Evolutionary conservation across 495 filamentous ascomycete genomes (phyloP), one percentile per base, ranked within the genome.

Genomic region (Aspergillus cristatus): DNA sequence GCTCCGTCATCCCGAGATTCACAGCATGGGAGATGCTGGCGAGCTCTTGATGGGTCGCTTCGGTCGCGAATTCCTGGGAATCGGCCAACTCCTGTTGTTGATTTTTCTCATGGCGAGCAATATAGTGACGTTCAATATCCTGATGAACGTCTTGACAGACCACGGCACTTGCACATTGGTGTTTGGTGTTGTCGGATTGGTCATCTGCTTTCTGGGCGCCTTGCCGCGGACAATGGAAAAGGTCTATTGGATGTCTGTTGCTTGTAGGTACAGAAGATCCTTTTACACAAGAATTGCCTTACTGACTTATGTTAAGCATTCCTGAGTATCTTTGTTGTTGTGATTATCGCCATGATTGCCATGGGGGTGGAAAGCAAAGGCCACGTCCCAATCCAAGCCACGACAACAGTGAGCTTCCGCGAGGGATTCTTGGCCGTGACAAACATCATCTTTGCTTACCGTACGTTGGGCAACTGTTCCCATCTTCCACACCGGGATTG

Each of bases 21-120:
- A 76, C 49, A 75, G 77, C 54, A 81, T 87, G 51, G 78, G 77
- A 20, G 82, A 90, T 48, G 82, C 74, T 11, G 79, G 80, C 7
- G 58, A 74, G 20, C 57, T 90, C 37, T 65, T 86, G 42, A 70
- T 78, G 60, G 82, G 81, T 12, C 63, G 47, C 11, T 51, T 76
- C 18, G 82, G 82, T 0, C 75, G 78, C 32, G 77, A 81, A 43
- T 35, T 87, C 18, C 58, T 81, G 38, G 74, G 74, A 7, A 54
- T 60, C 34, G 78, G 76, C 47, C 80, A 83, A 48, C 55, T 74
- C 6, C 46, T 84, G 33, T 73, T 86, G 42, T 63, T 86, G 14
- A 58, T 81, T 20, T 86, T 89, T 62, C 75, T 83, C 38, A 79
- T 82, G 63, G 81, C 72, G 5, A 82, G 79, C 18, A 82, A 90